phyloP scores from a whole-genome alignment of 2,329 filamentous ascomycete genomes.

The Hypoxylon sp. region DNA sequence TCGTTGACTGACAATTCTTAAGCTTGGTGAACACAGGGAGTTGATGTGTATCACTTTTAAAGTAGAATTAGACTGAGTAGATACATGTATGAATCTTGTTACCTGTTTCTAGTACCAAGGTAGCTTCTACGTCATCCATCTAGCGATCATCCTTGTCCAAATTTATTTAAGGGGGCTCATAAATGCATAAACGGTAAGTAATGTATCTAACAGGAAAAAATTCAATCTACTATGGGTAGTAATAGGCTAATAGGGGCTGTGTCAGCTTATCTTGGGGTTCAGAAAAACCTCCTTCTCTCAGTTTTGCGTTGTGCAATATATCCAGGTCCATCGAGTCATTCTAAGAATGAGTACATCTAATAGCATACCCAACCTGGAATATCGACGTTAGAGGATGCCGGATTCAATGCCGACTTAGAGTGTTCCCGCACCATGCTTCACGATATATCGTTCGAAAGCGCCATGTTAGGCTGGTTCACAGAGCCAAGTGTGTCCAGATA shows the following conservation, averaged over 20 bases:
- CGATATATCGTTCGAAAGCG: conserved; percentile 37
- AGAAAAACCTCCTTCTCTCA: not conserved
- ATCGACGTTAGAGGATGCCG: not conserved
- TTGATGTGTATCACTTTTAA: not conserved
- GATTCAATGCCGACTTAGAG: not conserved
- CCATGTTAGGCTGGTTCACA: conserved; percentile 20
- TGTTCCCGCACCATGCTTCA: not conserved
- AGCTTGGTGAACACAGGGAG: not conserved
- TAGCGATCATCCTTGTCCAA: conserved; percentile 16
- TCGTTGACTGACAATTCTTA: conserved; percentile 2
- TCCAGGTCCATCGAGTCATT: not conserved
- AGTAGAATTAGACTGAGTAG: not conserved
- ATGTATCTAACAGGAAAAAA: conserved; percentile 2
- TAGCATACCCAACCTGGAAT: not conserved
- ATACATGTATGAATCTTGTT: not conserved
- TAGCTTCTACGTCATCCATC: conserved; percentile 40
- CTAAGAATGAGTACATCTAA: not conserved
- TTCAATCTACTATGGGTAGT: not conserved
- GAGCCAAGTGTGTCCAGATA: conserved; percentile 47
- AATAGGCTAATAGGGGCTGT: not conserved
- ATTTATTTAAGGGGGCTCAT: not conserved
- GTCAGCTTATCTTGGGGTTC: not conserved
- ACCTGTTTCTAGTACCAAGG: conserved; percentile 10
- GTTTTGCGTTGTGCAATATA: not conserved
- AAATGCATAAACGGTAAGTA: not conserved